A percentile compares a stretch with the other conserved stretches of the same genome.
phyloP scores from a whole-genome alignment of 1,284 basidiomycete species.

The Leccinum fallax region DNA sequence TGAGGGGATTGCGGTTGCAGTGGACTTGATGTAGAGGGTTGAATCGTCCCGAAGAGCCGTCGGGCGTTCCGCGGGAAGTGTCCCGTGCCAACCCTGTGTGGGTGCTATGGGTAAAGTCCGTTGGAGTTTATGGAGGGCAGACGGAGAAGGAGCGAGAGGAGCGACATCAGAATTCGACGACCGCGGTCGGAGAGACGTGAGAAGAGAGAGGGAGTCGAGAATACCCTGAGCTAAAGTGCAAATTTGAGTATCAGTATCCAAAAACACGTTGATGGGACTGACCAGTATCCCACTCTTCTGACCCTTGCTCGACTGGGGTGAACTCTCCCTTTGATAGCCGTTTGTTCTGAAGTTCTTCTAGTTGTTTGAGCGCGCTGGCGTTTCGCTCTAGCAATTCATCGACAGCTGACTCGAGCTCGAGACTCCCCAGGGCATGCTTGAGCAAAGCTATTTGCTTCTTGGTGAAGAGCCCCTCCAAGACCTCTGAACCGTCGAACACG shows the following conservation, averaged over 20 bases:
- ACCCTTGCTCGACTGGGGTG: slow-evolving; percentile 57
- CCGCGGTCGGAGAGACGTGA: slow-evolving; percentile 71
- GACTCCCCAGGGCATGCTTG: slow-evolving; percentile 55
- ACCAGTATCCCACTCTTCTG: slow-evolving; percentile 82
- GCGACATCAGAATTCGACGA: slow-evolving; percentile 42
- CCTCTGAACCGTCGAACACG: slow-evolving; percentile 29
- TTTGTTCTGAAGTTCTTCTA: slow-evolving; percentile 63
- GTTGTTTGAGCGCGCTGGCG: slow-evolving; percentile 56
- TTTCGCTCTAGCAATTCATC: slow-evolving; percentile 68
- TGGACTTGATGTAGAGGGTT: too few relatives aligned
- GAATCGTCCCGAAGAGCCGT: slow-evolving; percentile 50
- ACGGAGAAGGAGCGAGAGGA: slow-evolving; percentile 59
- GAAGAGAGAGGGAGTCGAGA: slow-evolving; percentile 63
- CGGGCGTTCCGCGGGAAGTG: slow-evolving; percentile 57
- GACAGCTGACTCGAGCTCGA: slow-evolving; percentile 67
- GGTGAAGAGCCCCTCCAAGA: slow-evolving; percentile 56
- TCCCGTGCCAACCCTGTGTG: slow-evolving; percentile 72
- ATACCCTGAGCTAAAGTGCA: slow-evolving; percentile 65
- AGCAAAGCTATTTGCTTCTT: slow-evolving; percentile 54
- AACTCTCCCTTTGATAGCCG: slow-evolving; percentile 53
- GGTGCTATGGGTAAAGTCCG: slow-evolving; percentile 62
- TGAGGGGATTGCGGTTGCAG: too few relatives aligned
- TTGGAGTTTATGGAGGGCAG: slow-evolving; percentile 66
- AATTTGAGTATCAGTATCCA: slow-evolving; percentile 7
- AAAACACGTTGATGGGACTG: slow-evolving; percentile 25